These are phyloP conservation scores for Xerophyta viscosa DNA, from an alignment of 106 monocot genomes.

Conservation along the genomic window DNA sequence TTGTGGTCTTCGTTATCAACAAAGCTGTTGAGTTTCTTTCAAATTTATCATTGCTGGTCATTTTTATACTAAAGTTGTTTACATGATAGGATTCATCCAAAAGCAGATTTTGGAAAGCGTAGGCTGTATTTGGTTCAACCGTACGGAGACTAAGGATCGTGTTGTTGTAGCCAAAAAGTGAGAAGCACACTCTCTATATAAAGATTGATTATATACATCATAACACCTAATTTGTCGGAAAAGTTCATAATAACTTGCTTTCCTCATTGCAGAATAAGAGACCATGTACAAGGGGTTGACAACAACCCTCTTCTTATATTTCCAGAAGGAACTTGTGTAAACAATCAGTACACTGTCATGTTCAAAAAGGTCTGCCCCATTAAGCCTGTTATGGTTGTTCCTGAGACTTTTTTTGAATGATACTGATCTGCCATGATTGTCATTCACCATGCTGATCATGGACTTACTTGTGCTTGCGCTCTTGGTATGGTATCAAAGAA, in stretches of 20 bases:
- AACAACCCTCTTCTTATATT: constrained; percentile 96
- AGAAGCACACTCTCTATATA: background rate
- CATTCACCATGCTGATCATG: too few species aligned
- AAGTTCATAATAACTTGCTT: too few species aligned
- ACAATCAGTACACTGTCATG: constrained; percentile 97
- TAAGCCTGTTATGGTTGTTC: too few species aligned
- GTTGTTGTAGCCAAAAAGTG: constrained; percentile 88
- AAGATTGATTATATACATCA: too few species aligned
- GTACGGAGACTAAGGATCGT: constrained; percentile 86
- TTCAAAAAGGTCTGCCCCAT: constrained; percentile 80
- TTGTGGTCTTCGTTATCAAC: too few species aligned
- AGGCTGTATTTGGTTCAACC: constrained; percentile 98
- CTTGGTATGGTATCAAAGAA: too few species aligned
- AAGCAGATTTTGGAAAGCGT: constrained; percentile 86
- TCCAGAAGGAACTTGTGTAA: constrained; percentile 99
- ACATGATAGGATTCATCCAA: constrained; percentile 73
- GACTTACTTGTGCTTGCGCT: too few species aligned
- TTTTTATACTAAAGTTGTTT: background rate
- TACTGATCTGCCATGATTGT: too few species aligned
- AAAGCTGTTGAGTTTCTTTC: background rate
- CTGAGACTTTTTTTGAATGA: too few species aligned
- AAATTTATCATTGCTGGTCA: background rate
- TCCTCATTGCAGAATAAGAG: constrained; percentile 50
- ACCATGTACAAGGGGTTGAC: constrained; percentile 65
- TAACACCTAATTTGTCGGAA: too few species aligned